Evolutionary conservation across 768 basidiomycete genomes (phyloP).

Genomic region (Boletus vinaceobasis): DNA sequence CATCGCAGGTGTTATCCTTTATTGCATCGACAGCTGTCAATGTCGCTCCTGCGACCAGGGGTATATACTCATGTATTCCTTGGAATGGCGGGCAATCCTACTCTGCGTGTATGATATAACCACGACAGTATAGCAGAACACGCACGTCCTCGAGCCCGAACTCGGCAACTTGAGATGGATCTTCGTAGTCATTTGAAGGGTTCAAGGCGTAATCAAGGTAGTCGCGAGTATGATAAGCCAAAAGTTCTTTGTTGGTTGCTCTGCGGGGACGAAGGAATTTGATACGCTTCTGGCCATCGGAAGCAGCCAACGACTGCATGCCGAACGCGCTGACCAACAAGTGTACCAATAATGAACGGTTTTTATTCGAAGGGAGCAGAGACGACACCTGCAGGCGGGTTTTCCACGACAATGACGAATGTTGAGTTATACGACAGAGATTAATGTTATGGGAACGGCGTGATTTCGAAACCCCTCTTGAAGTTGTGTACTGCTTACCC

Average conservation of each 20-base stretch:
- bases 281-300: slow-evolving; percentile 27
- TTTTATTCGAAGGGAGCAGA: slow-evolving; percentile 65
- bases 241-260: slow-evolving; percentile 57
- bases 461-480: background rate
- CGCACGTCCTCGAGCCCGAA: slow-evolving; percentile 62
- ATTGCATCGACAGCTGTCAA: slow-evolving; percentile 69
- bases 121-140: background rate
- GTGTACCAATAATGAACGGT: slow-evolving; percentile 65
- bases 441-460: background rate
- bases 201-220: slow-evolving; percentile 62
- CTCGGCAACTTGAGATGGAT: slow-evolving; percentile 28
- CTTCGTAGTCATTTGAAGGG: slow-evolving; percentile 26
- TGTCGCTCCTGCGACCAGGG: slow-evolving; percentile 71
- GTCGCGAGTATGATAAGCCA: slow-evolving; percentile 64
- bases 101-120: background rate
- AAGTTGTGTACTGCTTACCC: slow-evolving; percentile 31
- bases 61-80: slow-evolving; percentile 65
- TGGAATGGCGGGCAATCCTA: slow-evolving; percentile 84
- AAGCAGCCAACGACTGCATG: slow-evolving; percentile 37
- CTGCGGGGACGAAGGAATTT: slow-evolving; percentile 49
- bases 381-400: slow-evolving; percentile 39
- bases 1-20: slow-evolving; percentile 44
- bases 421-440: background rate
- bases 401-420: background rate
- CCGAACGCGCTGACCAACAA: slow-evolving; percentile 54